These are phyloP conservation scores for Cinchona pubescens DNA, from an alignment of 257 asterid genomes.

Conservation along the genomic window DNA sequence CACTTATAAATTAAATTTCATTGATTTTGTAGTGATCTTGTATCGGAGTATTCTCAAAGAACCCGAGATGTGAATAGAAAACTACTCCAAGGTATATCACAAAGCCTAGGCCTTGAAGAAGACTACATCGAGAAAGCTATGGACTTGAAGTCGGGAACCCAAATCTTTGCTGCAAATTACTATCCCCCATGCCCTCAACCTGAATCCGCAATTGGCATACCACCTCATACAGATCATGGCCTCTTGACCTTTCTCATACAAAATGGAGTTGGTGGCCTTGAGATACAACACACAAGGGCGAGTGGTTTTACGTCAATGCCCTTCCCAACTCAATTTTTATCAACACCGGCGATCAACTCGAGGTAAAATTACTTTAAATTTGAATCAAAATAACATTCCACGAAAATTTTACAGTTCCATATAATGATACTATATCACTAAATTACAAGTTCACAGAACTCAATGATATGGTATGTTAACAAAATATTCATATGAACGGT, in stretches of 20 bases:
- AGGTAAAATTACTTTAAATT: too few species aligned
- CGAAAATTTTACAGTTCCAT: too few species aligned
- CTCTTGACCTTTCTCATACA: slow-evolving; percentile 65
- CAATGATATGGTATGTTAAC: too few species aligned
- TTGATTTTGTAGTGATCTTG: slow-evolving; percentile 37
- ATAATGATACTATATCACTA: too few species aligned
- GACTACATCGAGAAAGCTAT: slow-evolving; percentile 32
- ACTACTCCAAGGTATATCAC: slow-evolving; percentile 45
- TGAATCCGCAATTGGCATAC: slow-evolving; percentile 59
- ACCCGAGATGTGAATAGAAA: slow-evolving; percentile 32
- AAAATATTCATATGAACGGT: too few species aligned
- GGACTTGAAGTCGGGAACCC: slow-evolving; percentile 39
- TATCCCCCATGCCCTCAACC: slow-evolving; percentile 77
- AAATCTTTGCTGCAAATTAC: slow-evolving; percentile 48
- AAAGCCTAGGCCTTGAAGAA: slow-evolving; percentile 55
- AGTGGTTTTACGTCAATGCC: slow-evolving; percentile 57
- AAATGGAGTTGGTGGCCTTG: slow-evolving; percentile 60
- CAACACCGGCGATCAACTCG: slow-evolving; percentile 72
- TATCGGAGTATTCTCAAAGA: slow-evolving; percentile 44
- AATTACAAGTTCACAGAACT: too few species aligned
- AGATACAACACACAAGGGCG: slow-evolving; percentile 54
- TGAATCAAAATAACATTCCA: too few species aligned
- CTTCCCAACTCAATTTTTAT: slow-evolving; percentile 61
- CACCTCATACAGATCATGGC: slow-evolving; percentile 79
- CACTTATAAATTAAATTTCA: too few species aligned